A percentile compares a stretch with the other conserved stretches of the same genome.
phyloP scores from a whole-genome alignment of 2,329 filamentous ascomycete species.

The Claviceps humidiphila region DNA sequence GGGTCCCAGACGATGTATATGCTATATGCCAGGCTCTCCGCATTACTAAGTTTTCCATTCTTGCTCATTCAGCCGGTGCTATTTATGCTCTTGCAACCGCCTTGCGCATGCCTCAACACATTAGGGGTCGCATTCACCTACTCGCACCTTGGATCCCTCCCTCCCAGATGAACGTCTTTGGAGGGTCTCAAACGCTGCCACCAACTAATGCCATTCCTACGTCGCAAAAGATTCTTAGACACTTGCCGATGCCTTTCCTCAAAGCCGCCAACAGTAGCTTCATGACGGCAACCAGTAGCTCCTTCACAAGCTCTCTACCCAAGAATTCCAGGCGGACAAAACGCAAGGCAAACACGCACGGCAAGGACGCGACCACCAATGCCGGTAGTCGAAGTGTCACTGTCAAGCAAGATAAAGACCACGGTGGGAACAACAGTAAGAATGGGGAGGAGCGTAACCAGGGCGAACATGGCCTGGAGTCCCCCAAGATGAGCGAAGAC shows the following conservation, averaged over 20 bases:
- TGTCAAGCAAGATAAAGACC: slow-evolving; percentile 37
- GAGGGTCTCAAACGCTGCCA: slow-evolving; percentile 57
- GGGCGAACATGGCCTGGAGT: slow-evolving; percentile 10
- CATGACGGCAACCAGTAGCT: slow-evolving; percentile 82
- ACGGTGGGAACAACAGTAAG: slow-evolving; percentile 20
- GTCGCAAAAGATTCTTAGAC: slow-evolving; percentile 79
- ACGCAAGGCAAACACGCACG: slow-evolving; percentile 35
- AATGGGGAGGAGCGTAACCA: slow-evolving; percentile 12
- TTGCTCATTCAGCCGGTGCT: slow-evolving; percentile 93
- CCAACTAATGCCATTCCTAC: slow-evolving; percentile 81
- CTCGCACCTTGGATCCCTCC: slow-evolving; percentile 96
- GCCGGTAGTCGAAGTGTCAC: slow-evolving; percentile 23
- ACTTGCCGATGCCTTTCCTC: slow-evolving; percentile 77
- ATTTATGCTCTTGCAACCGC: slow-evolving; percentile 95
- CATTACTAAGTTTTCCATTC: slow-evolving; percentile 89
- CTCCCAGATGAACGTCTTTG: slow-evolving; percentile 75
- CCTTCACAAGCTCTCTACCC: slow-evolving; percentile 65
- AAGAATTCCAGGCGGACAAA: slow-evolving; percentile 50
- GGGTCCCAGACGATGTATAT: slow-evolving; percentile 58
- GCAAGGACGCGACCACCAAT: slow-evolving; percentile 21
- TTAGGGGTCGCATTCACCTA: slow-evolving; percentile 85
- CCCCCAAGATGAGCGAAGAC: slow-evolving; percentile 27
- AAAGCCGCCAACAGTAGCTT: slow-evolving; percentile 94
- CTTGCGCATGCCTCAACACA: slow-evolving; percentile 88
- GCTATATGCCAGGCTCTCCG: slow-evolving; percentile 85